Conservation (phyloP, 257 asterid genomes). For the Coffea eugenioides region DNA sequence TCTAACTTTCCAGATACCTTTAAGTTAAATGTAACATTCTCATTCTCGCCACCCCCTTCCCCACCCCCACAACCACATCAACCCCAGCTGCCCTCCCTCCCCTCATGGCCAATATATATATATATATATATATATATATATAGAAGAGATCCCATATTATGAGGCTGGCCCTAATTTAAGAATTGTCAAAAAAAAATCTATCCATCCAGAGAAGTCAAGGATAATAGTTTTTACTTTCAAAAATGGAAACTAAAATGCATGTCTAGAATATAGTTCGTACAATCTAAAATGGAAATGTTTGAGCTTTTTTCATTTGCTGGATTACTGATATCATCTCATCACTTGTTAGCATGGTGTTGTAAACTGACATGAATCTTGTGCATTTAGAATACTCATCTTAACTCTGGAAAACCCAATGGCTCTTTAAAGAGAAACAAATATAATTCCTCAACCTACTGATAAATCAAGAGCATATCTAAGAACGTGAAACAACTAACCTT, state of each 20-base stretch:
- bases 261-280: not conserved
- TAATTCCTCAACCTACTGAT: conserved; percentile 1
- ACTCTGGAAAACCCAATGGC: not conserved
- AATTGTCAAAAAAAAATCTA: not conserved
- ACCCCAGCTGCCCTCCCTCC: no score
- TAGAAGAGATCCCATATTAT: not conserved
- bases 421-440: not conserved
- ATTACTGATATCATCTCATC: not conserved
- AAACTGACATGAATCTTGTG: not conserved
- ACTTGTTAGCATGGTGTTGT: not conserved
- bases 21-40: not conserved
- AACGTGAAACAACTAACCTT: conserved; percentile 58
- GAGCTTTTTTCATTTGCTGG: not conserved
- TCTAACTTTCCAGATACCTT: not conserved
- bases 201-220: not conserved
- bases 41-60: not conserved
- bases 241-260: not conserved
- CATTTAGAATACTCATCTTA: not conserved
- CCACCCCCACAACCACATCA: not conserved
- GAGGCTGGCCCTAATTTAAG: not conserved
- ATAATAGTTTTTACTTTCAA: not conserved
- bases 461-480: conserved; percentile 17
- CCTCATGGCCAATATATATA: no score
- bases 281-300: not conserved
- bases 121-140: no score